Evolutionary conservation across 345 rosid genomes (phyloP).

Genomic region (Lenwebbia sp.): DNA sequence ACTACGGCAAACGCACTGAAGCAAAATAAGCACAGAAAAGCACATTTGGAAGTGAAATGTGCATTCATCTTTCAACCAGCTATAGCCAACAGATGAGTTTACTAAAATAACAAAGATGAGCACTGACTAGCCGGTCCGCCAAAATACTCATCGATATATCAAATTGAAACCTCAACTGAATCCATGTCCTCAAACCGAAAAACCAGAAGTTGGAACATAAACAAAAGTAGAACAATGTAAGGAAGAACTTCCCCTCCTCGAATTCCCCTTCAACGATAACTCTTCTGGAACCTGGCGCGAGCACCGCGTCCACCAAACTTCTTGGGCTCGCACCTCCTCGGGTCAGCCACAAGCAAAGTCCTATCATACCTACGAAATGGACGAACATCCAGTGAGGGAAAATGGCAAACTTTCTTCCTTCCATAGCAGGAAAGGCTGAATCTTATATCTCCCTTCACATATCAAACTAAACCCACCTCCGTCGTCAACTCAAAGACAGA

Average conservation of each 20-base stretch:
- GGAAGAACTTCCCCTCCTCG: background rate
- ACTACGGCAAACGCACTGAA: background rate
- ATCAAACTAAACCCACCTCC: background rate
- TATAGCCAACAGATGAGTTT: background rate
- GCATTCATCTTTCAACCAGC: background rate
- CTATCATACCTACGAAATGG: conserved; percentile 27
- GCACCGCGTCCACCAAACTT: conserved; percentile 97
- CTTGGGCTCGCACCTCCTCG: conserved; percentile 93
- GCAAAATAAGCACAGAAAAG: background rate
- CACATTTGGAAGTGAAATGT: background rate
- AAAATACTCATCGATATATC: background rate
- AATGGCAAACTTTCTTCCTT: background rate
- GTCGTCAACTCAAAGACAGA: background rate
- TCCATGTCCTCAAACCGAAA: background rate
- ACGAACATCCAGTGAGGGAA: background rate
- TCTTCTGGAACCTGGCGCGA: conserved; percentile 89
- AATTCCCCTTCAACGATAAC: conserved; percentile 53
- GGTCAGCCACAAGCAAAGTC: conserved; percentile 87
- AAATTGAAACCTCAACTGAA: background rate
- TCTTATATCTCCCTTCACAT: background rate
- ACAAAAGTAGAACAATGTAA: background rate
- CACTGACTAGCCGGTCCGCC: background rate
- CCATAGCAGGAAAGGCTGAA: background rate
- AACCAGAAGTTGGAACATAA: background rate
- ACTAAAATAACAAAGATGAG: background rate